Base-by-base conservation (phyloP, 495 filamentous ascomycete genomes). In the Penicillium samsonianum region DNA sequence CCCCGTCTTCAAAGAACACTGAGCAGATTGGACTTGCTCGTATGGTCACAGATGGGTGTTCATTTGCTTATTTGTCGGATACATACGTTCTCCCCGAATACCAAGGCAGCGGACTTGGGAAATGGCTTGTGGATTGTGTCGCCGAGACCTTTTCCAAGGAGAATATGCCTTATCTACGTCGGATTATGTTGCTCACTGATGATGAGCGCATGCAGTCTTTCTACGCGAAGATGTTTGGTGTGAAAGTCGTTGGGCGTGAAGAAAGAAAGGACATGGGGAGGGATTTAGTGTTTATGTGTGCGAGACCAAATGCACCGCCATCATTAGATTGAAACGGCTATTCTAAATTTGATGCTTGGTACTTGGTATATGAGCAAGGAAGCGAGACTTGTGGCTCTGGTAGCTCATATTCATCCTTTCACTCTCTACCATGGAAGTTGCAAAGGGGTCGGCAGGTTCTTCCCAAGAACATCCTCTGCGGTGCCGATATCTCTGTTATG, bases 11-110 rank as follows among this genome's bases (percentile, higher is more conserved):
- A 19, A 52, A 63, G 9, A 59, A 59, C 5, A 63, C 59, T 30
- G 63, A 72, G 42, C 76, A 78, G 28, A 73, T 90, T 31, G 87
- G 86, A 7, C 71, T 90, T 12, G 84, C 80, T n/a, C 80, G 87
- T 11, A 62, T 89, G 16, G 67, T 89, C 25, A 90, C 87, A 0
- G 87, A 90, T 64, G 70, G 83, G 41, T 76, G 81, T n/a, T 84
- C 85, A 0, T 82, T 87, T 58, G 86, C 76, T n/a, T 90, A 88
- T 63, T 72, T 90, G 22, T 85, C 88, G 14, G 88, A 90, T 58
- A 84, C 88, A n/a, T 91, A 86, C 63, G 72, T 91, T n/a, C 57
- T 84, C 1, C 65, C 73, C 0, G 73, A 80, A 50, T 76, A 84
- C 50, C 83, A 87, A 55, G 76, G 80, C 1, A 69, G 78, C 50